Evolutionary conservation across 805 yeast genomes (phyloP).

Genomic region (Spathaspora sp.): DNA sequence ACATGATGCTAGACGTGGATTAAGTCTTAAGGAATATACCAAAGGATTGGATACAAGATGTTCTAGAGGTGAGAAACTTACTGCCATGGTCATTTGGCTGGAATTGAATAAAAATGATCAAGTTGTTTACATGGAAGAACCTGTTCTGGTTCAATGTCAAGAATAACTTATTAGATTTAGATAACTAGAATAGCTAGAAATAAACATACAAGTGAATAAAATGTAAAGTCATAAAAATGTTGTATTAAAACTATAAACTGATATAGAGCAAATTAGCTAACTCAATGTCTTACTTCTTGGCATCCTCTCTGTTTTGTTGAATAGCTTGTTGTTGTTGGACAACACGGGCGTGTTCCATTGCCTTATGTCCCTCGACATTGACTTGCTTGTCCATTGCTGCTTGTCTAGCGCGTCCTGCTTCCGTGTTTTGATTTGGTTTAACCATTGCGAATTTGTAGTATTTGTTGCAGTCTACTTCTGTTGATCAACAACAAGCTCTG

Average conservation of each 20-base stretch:
- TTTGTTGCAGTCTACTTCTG: background rate
- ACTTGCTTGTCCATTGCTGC: background rate
- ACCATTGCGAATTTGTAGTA: background rate
- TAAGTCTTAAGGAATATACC: slow-evolving; percentile 59
- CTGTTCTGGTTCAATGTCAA: slow-evolving; percentile 16
- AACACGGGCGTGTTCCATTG: background rate
- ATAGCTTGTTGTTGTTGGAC: background rate
- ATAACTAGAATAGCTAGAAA: background rate
- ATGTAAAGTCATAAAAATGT: too few relatives aligned
- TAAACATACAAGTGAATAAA: background rate
- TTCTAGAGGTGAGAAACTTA: slow-evolving; percentile 65
- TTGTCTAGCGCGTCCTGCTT: background rate
- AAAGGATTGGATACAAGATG: slow-evolving; percentile 85
- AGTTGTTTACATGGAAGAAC: slow-evolving; percentile 19
- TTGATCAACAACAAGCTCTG: too few relatives aligned
- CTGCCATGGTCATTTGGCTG: slow-evolving; percentile 54
- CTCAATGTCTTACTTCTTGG: background rate
- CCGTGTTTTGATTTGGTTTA: background rate
- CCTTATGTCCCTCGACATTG: background rate
- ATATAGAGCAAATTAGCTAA: too few relatives aligned
- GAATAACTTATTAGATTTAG: background rate
- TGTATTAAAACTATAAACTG: background rate
- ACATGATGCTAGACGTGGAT: slow-evolving; percentile 81
- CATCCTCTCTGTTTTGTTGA: background rate
- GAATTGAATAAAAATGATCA: slow-evolving; percentile 11